Base-by-base conservation (phyloP, 805 yeast genomes). In the Metschnikowia continentalis region DNA sequence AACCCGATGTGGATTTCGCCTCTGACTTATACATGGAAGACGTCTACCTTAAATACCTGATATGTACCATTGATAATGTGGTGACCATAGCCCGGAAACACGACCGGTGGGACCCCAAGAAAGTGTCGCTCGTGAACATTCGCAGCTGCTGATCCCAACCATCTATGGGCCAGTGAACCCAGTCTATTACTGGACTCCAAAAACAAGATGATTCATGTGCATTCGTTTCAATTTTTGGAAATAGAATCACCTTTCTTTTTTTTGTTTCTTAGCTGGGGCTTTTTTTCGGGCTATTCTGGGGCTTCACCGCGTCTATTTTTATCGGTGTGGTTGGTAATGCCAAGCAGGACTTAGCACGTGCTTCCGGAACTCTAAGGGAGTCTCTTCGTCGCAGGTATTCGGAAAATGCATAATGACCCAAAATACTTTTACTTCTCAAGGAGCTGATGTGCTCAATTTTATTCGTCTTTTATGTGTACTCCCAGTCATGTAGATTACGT, bases 21-120 rank as follows among this genome's bases (percentile, higher is more conserved):
- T 19, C 22, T 42, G 66, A 63, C 5, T 49, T 49, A 6, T 59
- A 59, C 26, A 48, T 64, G 26, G 63, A 61, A 19, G 60, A 61
- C 10, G 36, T 59, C 17, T 50, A 54, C 20, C 59, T 42, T 6
- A 49, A 50, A 6, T 63, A 57, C n/a, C 51, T 56, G 46, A 54
- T 66, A 14, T 64, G 57, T 48, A 43, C 54, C 26, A 60, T 66
- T n/a, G 66, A 65, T 40, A 59, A 56, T 17, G 61, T 65, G 14
- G 59, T 66, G n/a, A 56, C 63, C 14, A 56, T 64, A 2, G 54
- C 57, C 26, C 61, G 58, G 32, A 43, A 35, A 22, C 63, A 60
- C 50, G 57, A 55, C 40, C 54, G 53, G 15, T 45, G 52, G 51
- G 57, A 51, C 50, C 47, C 57, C 13, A 47, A 49, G 20, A 46